Evolutionary conservation across 257 asterid genomes (phyloP).

Genomic region (Jasminum sambac): DNA sequence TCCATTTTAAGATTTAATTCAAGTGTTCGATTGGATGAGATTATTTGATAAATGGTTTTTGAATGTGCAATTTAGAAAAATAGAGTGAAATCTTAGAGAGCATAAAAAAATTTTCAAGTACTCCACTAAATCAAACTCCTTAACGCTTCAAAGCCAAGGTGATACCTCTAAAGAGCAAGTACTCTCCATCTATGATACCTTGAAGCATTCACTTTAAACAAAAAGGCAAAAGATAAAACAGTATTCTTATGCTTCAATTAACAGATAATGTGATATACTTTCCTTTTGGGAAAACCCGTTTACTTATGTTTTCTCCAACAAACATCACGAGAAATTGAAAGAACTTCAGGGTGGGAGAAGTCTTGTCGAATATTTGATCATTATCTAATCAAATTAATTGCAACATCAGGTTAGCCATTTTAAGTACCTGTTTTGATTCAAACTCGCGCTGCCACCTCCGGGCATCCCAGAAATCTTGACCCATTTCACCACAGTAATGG

Average conservation of each 20-base stretch:
- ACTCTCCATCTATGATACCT: background rate
- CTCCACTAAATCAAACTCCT: background rate
- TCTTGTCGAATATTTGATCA: slow-evolving; percentile 17
- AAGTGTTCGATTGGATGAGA: no score
- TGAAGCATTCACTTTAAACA: slow-evolving; percentile 9
- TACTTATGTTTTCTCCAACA: background rate
- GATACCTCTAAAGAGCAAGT: background rate
- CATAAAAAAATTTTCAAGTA: no score
- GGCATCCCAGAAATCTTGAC: slow-evolving; percentile 99
- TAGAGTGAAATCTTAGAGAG: no score
- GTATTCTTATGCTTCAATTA: slow-evolving; percentile 11
- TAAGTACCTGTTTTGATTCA: slow-evolving; percentile 84
- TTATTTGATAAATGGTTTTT: no score
- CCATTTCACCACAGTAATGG: slow-evolving; percentile 99
- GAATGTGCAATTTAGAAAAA: no score
- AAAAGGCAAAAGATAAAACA: slow-evolving; percentile 4
- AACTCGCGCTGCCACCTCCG: slow-evolving; percentile 98
- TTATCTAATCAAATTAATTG: slow-evolving; percentile 11
- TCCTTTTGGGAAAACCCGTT: background rate
- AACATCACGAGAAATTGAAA: background rate
- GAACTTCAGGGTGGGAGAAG: slow-evolving; percentile 6
- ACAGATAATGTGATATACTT: background rate
- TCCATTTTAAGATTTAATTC: no score
- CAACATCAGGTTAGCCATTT: slow-evolving; percentile 13
- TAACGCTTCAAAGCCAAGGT: background rate